Evolutionary conservation across 2,329 filamentous ascomycete genomes (phyloP).

Genomic region (Sarocladium oryzae): DNA sequence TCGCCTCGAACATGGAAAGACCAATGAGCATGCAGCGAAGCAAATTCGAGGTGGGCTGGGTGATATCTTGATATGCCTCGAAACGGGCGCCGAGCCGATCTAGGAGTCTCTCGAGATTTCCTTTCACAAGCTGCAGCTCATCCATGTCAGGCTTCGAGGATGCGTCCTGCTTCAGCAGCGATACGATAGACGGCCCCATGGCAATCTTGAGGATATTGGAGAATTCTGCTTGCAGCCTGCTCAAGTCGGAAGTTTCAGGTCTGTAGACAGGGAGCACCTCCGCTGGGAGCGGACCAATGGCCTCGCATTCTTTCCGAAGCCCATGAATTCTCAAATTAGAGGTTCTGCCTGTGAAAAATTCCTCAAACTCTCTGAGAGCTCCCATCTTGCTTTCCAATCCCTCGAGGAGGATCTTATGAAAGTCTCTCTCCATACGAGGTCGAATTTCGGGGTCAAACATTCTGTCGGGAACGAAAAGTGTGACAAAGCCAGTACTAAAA

Average conservation of each 20-base stretch:
- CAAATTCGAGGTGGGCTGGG: constrained; percentile 69
- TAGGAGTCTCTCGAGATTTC: constrained; percentile 62
- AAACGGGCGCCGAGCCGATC: constrained; percentile 64
- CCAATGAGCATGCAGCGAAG: constrained; percentile 74
- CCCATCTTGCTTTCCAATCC: constrained; percentile 51
- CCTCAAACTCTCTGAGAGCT: constrained; percentile 60
- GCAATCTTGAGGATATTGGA: constrained; percentile 65
- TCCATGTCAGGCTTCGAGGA: constrained; percentile 13
- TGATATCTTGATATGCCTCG: constrained; percentile 78
- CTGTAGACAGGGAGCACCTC: constrained; percentile 63
- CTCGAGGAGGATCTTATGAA: constrained; percentile 46
- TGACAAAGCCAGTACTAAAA: constrained; percentile 67
- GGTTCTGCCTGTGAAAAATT: constrained; percentile 58
- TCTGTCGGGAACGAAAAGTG: constrained; percentile 78
- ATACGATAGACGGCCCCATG: constrained; percentile 32
- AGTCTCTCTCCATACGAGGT: constrained; percentile 58
- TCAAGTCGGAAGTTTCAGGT: constrained; percentile 60
- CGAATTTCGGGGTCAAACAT: constrained; percentile 74
- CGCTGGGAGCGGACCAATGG: constrained; percentile 60
- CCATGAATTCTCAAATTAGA: constrained; percentile 61
- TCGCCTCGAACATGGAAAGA: constrained; percentile 51
- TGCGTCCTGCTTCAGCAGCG: constrained; percentile 16
- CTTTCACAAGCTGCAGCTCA: constrained; percentile 43
- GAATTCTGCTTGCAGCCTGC: constrained; percentile 75
- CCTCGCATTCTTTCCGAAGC: constrained; percentile 53